These are phyloP conservation scores for Trichoderma sp. DNA, from an alignment of 2,329 filamentous ascomycete genomes.

Conservation along the genomic window DNA sequence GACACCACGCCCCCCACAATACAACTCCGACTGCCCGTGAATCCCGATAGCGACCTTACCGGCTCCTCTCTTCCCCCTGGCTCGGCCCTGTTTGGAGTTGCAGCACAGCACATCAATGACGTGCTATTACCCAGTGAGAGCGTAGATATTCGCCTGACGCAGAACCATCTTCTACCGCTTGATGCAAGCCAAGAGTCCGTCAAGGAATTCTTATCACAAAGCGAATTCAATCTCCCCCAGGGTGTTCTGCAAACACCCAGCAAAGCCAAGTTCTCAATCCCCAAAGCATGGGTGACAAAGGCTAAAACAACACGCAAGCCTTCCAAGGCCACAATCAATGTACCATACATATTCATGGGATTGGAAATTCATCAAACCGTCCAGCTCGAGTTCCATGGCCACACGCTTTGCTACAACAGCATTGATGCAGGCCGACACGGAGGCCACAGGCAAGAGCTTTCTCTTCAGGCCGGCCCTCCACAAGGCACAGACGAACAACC, in stretches of 20 bases:
- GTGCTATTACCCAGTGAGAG: slow-evolving; percentile 47
- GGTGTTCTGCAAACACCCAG: slow-evolving; percentile 45
- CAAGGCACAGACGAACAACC: not conserved
- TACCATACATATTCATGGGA: slow-evolving; percentile 48
- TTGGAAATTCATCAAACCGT: slow-evolving; percentile 54
- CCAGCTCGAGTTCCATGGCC: slow-evolving; percentile 44
- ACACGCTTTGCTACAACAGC: slow-evolving; percentile 52
- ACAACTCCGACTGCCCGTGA: slow-evolving; percentile 36
- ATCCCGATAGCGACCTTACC: slow-evolving; percentile 31
- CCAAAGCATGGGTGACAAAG: slow-evolving; percentile 27
- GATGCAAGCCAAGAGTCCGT: slow-evolving; percentile 41
- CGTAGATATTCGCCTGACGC: slow-evolving; percentile 51
- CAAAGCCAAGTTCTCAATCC: slow-evolving; percentile 34
- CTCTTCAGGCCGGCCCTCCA: slow-evolving; percentile 35
- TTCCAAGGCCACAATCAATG: slow-evolving; percentile 20
- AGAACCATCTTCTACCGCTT: slow-evolving; percentile 42
- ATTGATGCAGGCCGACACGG: slow-evolving; percentile 54
- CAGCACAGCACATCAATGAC: slow-evolving; percentile 39
- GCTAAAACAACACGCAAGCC: not conserved
- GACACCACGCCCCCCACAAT: slow-evolving; percentile 28
- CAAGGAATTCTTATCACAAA: slow-evolving; percentile 45
- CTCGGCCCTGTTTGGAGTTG: slow-evolving; percentile 37
- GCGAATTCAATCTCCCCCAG: slow-evolving; percentile 47
- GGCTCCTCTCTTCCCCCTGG: slow-evolving; percentile 33
- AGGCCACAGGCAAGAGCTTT: slow-evolving; percentile 53